Evolutionary conservation across 1,284 basidiomycete species (phyloP), one percentile per base, ranked within the genome.

Genomic region (Apiotrichum domesticum): DNA sequence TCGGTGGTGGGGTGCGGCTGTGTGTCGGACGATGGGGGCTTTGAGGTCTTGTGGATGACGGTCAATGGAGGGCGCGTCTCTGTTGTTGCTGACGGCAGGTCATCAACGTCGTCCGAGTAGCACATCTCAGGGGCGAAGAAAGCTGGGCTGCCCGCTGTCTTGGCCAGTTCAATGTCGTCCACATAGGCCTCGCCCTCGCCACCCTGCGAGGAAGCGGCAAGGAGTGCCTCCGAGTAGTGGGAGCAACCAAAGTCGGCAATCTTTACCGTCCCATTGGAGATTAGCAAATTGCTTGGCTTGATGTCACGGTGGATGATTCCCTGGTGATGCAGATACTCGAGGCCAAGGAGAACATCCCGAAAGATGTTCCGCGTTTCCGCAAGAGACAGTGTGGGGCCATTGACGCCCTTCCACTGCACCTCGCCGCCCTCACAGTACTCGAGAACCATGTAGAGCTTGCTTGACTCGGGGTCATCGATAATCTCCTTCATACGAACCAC

Each of bases 281-380:
- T 92, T 14, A 99, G 83, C 39, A 99, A 84, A 74, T 99, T 99
- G 57, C 91, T 92, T 10, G 96, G 96, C 76, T 98, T 98, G 80
- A 98, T 98, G 77, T 99, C 96, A 57, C 96, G 90, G 77, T 99
- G 96, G 52, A 98, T 98, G 75, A 99, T 97, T 40, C 95, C 95
- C 71, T 98, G 91, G 68, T 89, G 85, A 73, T 98, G 95, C 6
- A 98, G 79, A 73, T 97, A 98, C 71, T 96, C 91, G 46, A 98
- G 83, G 33, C 95, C 95, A 15, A 95, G 83, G 44, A 96, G 84
- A 49, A 93, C 88, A 74, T 98, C 95, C 56, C 95, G 85, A 69
- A 94, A 87, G 48, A 94, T 94, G 55, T 86, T 82, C 40, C 93
- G 80, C 6, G 88, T 87, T 72, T 97, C 88, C 53, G 85, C 83